Conservation (phyloP, 768 basidiomycete species). For the Roridomyces roridus region DNA sequence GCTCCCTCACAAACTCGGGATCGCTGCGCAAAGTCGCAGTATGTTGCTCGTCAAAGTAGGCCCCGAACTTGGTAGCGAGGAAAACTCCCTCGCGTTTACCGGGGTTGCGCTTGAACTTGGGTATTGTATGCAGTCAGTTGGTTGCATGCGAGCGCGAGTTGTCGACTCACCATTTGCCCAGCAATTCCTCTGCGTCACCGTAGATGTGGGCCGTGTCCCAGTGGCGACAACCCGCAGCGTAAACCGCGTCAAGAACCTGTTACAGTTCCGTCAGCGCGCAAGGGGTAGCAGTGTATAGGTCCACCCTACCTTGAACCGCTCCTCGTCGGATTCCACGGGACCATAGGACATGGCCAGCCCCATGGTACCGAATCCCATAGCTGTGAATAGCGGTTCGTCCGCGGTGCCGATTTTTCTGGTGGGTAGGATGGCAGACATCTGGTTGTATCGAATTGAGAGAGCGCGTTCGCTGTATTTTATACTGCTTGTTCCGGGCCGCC, state of each 20-base stretch:
- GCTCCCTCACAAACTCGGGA: constrained; percentile 42
- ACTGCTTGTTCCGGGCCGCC: too few relatives aligned
- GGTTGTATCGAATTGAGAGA: too few relatives aligned
- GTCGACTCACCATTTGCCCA: constrained; percentile 19
- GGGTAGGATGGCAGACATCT: background rate
- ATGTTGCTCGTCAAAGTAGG: background rate
- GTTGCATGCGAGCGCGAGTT: too few relatives aligned
- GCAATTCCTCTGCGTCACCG: constrained; percentile 12
- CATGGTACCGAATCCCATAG: constrained; percentile 61
- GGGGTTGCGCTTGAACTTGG: constrained; percentile 53
- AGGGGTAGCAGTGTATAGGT: background rate
- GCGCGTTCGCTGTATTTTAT: too few relatives aligned
- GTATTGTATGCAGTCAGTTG: background rate
- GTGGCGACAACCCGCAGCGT: constrained; percentile 3
- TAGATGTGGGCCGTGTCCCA: constrained; percentile 11
- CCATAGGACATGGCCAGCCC: constrained; percentile 52
- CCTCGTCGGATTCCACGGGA: constrained; percentile 47
- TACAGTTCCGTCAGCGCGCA: too few relatives aligned
- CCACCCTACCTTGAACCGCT: constrained; percentile 51
- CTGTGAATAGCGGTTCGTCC: constrained; percentile 34
- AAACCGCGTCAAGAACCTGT: constrained; percentile 1
- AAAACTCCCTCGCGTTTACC: constrained; percentile 57
- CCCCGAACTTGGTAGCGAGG: constrained; percentile 61
- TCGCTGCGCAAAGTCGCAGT: constrained; percentile 34
- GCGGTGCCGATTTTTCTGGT: constrained; percentile 37